These are phyloP conservation scores for Agrocybe pediades DNA, from an alignment of 768 basidiomycete species.

Conservation along the genomic window DNA sequence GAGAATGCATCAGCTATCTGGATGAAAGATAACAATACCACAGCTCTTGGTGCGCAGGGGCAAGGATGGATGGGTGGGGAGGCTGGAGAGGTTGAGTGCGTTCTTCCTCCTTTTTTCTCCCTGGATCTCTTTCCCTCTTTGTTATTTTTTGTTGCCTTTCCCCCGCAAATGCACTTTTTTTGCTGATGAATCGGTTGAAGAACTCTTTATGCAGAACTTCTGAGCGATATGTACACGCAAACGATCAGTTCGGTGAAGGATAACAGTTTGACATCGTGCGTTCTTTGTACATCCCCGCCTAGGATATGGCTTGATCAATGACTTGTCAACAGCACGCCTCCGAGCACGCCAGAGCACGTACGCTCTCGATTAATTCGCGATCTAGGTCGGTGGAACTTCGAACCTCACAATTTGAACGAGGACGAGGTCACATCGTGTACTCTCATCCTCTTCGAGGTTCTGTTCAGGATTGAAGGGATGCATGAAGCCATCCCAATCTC, in stretches of 20 bases:
- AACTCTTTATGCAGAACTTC: conserved; percentile 75
- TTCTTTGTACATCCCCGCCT: conserved; percentile 12
- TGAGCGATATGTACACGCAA: conserved; percentile 84
- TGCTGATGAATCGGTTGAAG: conserved; percentile 19
- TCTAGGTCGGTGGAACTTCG: conserved; percentile 86
- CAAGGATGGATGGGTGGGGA: conserved; percentile 69
- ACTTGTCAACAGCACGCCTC: conserved; percentile 25
- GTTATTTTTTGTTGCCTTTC: not conserved
- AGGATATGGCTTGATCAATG: not conserved
- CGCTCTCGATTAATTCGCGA: conserved; percentile 65
- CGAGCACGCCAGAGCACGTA: conserved; percentile 46
- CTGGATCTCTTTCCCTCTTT: conserved; percentile 2
- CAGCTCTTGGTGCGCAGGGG: conserved; percentile 55
- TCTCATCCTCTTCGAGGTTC: conserved; percentile 82
- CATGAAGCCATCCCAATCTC: conserved; percentile 56
- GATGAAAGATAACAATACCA: not conserved
- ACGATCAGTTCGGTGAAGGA: conserved; percentile 73
- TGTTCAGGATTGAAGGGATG: conserved; percentile 81
- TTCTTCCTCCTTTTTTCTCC: conserved; percentile 15
- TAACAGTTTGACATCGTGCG: conserved; percentile 45
- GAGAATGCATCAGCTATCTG: not conserved
- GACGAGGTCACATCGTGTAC: conserved; percentile 84
- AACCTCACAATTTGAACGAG: conserved; percentile 81
- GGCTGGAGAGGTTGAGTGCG: conserved; percentile 51
- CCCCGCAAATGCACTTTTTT: conserved; percentile 1